Conservation (phyloP, 2,329 filamentous ascomycete species). For the Claviceps digitariae region DNA sequence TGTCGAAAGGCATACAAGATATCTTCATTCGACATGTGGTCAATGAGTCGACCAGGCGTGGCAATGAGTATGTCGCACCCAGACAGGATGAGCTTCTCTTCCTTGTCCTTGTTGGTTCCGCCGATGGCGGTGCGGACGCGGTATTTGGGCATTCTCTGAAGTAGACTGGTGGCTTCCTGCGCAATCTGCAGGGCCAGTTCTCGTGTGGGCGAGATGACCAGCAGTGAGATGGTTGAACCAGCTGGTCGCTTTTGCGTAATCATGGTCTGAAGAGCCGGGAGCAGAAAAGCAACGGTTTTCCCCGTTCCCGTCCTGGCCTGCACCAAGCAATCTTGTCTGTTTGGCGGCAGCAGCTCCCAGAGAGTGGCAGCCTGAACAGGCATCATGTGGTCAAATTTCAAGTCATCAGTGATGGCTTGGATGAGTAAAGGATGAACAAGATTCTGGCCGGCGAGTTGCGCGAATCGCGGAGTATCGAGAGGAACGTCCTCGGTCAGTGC, state of each 20-base stretch:
- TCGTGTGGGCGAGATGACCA: conserved; percentile 59
- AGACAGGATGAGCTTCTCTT: conserved; percentile 55
- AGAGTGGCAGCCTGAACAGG: conserved; percentile 41
- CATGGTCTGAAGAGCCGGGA: conserved; percentile 72
- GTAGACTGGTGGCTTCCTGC: conserved; percentile 55
- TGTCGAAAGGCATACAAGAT: conserved; percentile 51
- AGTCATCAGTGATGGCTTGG: conserved; percentile 32
- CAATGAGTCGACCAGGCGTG: conserved; percentile 65
- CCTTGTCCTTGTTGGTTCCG: conserved; percentile 59
- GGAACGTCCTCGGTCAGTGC: conserved; percentile 19
- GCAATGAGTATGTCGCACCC: conserved; percentile 72
- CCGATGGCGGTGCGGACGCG: conserved; percentile 69
- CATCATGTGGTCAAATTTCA: conserved; percentile 39
- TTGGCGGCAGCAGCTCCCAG: conserved; percentile 30
- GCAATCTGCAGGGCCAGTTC: conserved; percentile 59
- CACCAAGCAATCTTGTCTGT: conserved; percentile 44
- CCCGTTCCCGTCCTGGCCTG: conserved; percentile 82
- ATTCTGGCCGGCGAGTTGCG: conserved; percentile 26
- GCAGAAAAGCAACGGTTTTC: conserved; percentile 72
- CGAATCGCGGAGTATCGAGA: conserved; percentile 31
- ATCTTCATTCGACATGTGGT: conserved; percentile 64
- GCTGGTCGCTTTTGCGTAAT: conserved; percentile 28
- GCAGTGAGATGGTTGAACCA: conserved; percentile 35
- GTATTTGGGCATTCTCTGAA: conserved; percentile 60
- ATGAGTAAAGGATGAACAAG: conserved; percentile 32